Base-by-base conservation (phyloP, 1,139 yeast species). In the Zygosaccharomyces sapae region DNA sequence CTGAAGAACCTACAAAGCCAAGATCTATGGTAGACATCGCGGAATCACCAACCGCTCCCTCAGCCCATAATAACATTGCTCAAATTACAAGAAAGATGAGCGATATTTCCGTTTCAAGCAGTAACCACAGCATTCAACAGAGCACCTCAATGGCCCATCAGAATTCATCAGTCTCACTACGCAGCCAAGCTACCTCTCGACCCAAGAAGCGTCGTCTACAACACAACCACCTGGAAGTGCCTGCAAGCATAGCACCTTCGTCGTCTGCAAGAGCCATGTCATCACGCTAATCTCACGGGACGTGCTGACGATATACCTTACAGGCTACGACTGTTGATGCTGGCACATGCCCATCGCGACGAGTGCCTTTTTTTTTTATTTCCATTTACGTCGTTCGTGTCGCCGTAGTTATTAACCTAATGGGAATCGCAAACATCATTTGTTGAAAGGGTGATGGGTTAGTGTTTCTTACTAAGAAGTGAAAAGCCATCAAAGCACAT, bases 11-110 rank as follows among this genome's bases (percentile, higher is more conserved):
- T 27, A 27, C n/a, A 5, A 27, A 27, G 39, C 49, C 58, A 7
- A 52, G 59, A 29, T 59, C 62, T 1, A 53, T 57, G 59, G 52
- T 59, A 8, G 62, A 58, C 43, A 55, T 59, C 43, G 61, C 61
- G 2, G 48, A 44, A 24, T 42, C 55, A 9, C 60, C 59, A 19
- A 34, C 40, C n/a, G 35, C 18, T 24, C 33, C n/a, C 33, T 13
- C 8, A 31, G 24, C 3, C 33, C 16, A 13, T 18, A 13, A 10
- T 33, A 38, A 16, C 33, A 29, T 19, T 6, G 13, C 40, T 8
- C 33, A 24, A 16, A 30, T 37, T 13, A 37, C 40, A 19, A 27
- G 40, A 27, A 37, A 37, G 40, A 37, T 37, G 40, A 37, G 40
- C 31, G 40, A 37, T 7, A 16, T 37, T 6, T 24, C 40, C 7